These are phyloP conservation scores for Moniliophthora roreri DNA, from an alignment of 1,284 basidiomycete species.

Conservation along the genomic window DNA sequence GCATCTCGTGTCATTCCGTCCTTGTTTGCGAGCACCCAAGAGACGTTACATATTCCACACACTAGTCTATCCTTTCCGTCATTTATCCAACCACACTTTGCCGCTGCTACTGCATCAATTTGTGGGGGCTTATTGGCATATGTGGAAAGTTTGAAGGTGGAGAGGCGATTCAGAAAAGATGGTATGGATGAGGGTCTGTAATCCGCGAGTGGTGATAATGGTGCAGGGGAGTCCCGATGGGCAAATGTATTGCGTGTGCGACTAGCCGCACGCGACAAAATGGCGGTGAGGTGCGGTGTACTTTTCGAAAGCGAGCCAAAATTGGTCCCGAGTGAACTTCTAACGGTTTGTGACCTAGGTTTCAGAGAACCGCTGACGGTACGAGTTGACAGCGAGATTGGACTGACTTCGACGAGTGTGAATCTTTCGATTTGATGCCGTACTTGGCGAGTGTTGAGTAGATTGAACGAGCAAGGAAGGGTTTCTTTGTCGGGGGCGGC, in stretches of 20 bases:
- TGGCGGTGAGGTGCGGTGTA: conserved; percentile 67
- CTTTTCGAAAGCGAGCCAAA: conserved; percentile 44
- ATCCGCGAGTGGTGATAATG: conserved; percentile 47
- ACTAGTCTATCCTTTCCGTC: conserved; percentile 73
- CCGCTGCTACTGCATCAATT: conserved; percentile 75
- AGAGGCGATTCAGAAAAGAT: conserved; percentile 69
- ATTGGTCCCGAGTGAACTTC: conserved; percentile 6
- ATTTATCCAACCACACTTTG: conserved; percentile 78
- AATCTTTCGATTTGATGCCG: conserved; percentile 56
- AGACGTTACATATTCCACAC: conserved; percentile 66
- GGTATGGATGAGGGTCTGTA: conserved; percentile 75
- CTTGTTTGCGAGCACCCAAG: conserved; percentile 68
- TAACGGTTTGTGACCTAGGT: background rate
- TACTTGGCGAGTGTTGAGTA: conserved; percentile 78
- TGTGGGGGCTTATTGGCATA: conserved; percentile 73
- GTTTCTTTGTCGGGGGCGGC: conserved; percentile 51
- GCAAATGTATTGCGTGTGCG: conserved; percentile 54
- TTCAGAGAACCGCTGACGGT: conserved; percentile 9
- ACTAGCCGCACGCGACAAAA: conserved; percentile 60
- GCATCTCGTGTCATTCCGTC: conserved; percentile 71
- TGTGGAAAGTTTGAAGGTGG: conserved; percentile 74
- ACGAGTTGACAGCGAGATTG: conserved; percentile 17
- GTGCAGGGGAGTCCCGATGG: conserved; percentile 32
- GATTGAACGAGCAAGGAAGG: conserved; percentile 54
- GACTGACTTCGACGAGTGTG: conserved; percentile 38